phyloP scores from a whole-genome alignment of 73 alveolate genomes.

The Tetrahymena thermophila region DNA sequence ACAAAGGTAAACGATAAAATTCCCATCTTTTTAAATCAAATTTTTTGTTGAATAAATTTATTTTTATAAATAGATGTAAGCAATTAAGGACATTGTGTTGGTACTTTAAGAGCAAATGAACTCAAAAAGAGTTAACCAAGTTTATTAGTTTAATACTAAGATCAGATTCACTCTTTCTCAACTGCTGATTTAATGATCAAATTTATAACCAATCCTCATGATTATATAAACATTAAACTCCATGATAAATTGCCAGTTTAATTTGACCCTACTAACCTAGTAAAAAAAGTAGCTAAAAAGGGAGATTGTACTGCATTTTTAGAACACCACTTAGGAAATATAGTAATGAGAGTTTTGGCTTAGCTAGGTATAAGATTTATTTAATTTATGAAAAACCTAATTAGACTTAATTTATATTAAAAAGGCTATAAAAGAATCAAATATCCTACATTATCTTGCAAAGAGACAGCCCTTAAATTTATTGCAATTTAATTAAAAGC shows the following conservation, averaged over 20 bases:
- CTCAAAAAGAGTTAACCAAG: conserved; percentile 52
- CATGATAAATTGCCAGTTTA: conserved; percentile 57
- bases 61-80: not conserved
- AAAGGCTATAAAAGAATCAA: conserved; percentile 71
- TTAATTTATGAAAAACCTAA: not conserved
- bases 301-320: conserved; percentile 85
- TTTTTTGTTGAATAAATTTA: too few species aligned
- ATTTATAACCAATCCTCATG: conserved; percentile 59
- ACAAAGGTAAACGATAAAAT: conserved; percentile 2
- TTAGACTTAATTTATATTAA: not conserved
- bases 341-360: conserved; percentile 81
- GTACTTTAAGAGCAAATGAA: conserved; percentile 54
- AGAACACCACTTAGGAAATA: conserved; percentile 78
- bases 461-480: conserved; percentile 86
- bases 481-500: conserved; percentile 89
- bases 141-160: conserved; percentile 49
- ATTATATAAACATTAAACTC: conserved; percentile 58
- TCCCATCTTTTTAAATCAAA: not conserved
- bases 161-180: conserved; percentile 50
- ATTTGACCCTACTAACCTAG: conserved; percentile 17
- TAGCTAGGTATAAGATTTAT: conserved; percentile 44
- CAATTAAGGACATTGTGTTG: conserved; percentile 75
- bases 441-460: conserved; percentile 88
- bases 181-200: conserved; percentile 54
- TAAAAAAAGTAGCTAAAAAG: conserved; percentile 56